Evolutionary conservation across 192 early-diverging fungal genomes (phyloP), one percentile per base, ranked within the genome.

Genomic region (Umbelopsis sp.): DNA sequence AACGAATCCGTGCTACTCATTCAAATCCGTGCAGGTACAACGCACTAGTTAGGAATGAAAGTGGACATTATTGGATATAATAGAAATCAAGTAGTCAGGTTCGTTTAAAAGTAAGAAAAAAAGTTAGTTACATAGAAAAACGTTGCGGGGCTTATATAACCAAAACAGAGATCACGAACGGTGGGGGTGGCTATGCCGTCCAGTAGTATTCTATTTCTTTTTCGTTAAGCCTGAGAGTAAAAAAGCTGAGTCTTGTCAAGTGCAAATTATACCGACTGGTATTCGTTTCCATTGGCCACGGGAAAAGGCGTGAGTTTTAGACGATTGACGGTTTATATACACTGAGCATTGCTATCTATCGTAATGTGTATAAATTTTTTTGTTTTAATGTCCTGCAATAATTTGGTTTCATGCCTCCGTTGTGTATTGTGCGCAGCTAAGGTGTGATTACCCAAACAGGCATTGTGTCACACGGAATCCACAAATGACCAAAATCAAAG

Each of bases 1-100:
- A 62, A 32, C 31, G 31, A 36, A 62, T 34, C 31, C 56, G 26
- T 17, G 24, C 14, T 34, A 17, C 29, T 34, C 47, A 49, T 62
- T 62, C 56, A 62, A 34, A 62, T 29, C 56, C 17, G 31, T 62
- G 56, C 56, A 62, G n/a, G 31, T 22, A 41, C 38, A 41, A 62
- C 0, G 20, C 29, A 34, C 56, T 62, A 26, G 29, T 62, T 62
- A 62, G 56, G 17, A 62, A 26, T 20, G 56, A n/a, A 62, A 62
- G 56, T 17, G 31, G 56, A 62, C 56, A 62, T 62, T 34, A 62
- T 62, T 62, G 56, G 52, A 34, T 49, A 16, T 22, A 26, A 12
- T 2, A 36, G 56, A 32, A 17, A 34, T 34, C 31, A 53, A 53
- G 56, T 34, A 62, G 17, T 62, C 56, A 22, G 56, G 47, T 29